Evolutionary conservation across 2,329 filamentous ascomycete genomes (phyloP).

Genomic region (Fusarium cyanostomum): DNA sequence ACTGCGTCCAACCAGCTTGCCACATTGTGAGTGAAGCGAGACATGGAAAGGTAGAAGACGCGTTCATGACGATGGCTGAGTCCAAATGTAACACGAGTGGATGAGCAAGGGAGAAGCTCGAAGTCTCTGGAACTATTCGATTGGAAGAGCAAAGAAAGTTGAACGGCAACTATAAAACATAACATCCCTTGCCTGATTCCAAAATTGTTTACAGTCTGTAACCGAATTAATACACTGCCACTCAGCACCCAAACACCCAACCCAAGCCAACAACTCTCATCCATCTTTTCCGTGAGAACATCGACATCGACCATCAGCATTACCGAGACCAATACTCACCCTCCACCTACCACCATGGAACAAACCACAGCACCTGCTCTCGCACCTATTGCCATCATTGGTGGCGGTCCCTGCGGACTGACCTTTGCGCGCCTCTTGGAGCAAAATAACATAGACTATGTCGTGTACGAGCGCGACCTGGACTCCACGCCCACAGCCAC

Average conservation of each 20-base stretch:
- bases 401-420: slow-evolving; percentile 54
- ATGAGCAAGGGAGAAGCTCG: too few relatives aligned
- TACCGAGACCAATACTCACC: too few relatives aligned
- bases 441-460: slow-evolving; percentile 53
- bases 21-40: too few relatives aligned
- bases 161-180: background rate
- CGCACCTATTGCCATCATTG: slow-evolving; percentile 56
- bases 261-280: too few relatives aligned
- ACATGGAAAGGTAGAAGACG: too few relatives aligned
- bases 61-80: too few relatives aligned
- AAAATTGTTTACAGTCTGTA: too few relatives aligned
- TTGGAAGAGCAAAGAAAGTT: background rate
- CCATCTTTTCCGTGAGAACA: background rate
- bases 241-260: too few relatives aligned
- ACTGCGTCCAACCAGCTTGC: background rate
- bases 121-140: background rate
- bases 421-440: slow-evolving; percentile 60
- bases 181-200: background rate
- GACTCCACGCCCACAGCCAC: slow-evolving; percentile 41
- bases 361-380: background rate
- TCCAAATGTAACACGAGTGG: too few relatives aligned
- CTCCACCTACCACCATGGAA: background rate
- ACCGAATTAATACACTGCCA: too few relatives aligned
- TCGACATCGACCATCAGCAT: too few relatives aligned
- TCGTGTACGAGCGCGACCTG: slow-evolving; percentile 56